Conservation (phyloP, 257 asterid genomes). For the Leptodermis oblonga region DNA sequence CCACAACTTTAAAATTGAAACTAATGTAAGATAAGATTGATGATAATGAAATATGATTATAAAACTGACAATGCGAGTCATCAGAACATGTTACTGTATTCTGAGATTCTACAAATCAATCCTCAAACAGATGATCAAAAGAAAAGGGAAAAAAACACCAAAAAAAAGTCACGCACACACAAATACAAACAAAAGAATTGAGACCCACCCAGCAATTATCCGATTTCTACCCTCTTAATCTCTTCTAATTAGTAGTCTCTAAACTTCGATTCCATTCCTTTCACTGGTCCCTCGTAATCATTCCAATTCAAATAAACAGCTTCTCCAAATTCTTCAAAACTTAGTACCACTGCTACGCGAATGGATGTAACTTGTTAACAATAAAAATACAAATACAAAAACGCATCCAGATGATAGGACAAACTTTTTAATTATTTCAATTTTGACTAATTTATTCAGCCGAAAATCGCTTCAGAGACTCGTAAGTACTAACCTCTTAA, state of each 20-base stretch:
- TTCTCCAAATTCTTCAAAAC: slow-evolving; percentile 10
- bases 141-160: not conserved
- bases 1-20: slow-evolving; percentile 11
- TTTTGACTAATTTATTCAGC: not conserved
- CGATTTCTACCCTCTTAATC: not conserved
- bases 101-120: not conserved
- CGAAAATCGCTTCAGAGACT: not conserved
- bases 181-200: not conserved
- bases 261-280: not conserved
- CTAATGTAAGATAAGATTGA: slow-evolving; percentile 5
- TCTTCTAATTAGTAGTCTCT: not conserved
- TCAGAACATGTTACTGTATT: not conserved
- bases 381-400: not conserved
- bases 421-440: not conserved
- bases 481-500: not conserved
- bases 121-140: not conserved
- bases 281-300: slow-evolving; percentile 8
- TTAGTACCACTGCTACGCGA: slow-evolving; percentile 16
- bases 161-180: not conserved
- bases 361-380: not conserved
- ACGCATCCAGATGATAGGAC: not conserved
- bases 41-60: slow-evolving; percentile 3
- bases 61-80: slow-evolving; percentile 3
- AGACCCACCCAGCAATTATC: slow-evolving; percentile 3
- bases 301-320: slow-evolving; percentile 9